Evolutionary conservation across 345 rosid genomes (phyloP), one percentile per base, ranked within the genome.

Genomic region (Pistacia vera): DNA sequence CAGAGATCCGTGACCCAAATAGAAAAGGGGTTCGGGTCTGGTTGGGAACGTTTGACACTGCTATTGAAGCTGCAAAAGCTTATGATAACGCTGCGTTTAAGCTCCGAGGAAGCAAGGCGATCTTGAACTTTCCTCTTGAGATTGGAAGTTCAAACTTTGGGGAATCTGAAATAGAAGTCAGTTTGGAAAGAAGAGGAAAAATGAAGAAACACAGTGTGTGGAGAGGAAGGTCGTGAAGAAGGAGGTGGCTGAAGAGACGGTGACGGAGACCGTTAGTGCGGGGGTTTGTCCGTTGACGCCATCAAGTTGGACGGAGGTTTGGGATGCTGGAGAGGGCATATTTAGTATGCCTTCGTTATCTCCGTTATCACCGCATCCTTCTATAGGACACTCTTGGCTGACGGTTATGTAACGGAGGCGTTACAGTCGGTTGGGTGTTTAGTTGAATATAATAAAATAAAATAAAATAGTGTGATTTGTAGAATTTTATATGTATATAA

Each of bases 1-100:
- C 97, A 20, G 98, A 93, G 85, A 93, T 95, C 18, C 90, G 99
- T 7, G 98, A 95, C 76, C 99, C 99, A 5, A 91, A 88, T 73
- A 81, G 79, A 52, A 95, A 95, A 74, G 99, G 99, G 11, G 81
- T 91, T 17, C 85, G 99, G 30, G 83, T 90, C 8, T 67, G 71
- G 71, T 91, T 94, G 11, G 98, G 98, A 16, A 94, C 95, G 1
- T 94, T 92, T 72, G 93, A 94, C 13, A 86, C 87, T 0, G 92
- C 92, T 17, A 7, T 92, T 0, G 92, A 94, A 77, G 98, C 98
- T 25, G 98, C 95, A 2, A 90, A 81, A 73, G 97, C 98, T 66
- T 94, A 94, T 46, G 98, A 94, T 66, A 71, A 75, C 59, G 97
- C 98, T 1, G 95, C 98, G 38, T 94, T 92, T 78, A 82, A 77